phyloP scores from a whole-genome alignment of 345 rosid genomes.

The Pistacia atlantica region DNA sequence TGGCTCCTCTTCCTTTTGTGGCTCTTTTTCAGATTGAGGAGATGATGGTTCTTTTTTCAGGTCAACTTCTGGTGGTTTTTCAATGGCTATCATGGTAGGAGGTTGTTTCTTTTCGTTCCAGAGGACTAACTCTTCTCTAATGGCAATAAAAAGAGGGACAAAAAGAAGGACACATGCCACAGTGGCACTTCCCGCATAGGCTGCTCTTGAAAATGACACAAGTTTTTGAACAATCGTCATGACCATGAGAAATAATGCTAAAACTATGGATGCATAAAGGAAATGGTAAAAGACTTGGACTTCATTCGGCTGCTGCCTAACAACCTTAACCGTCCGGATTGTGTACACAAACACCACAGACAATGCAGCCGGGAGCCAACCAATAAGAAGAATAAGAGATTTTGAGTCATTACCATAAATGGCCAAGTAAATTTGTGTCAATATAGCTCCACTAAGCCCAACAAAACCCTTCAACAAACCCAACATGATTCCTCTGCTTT shows the following conservation, averaged over 20 bases:
- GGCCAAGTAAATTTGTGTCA: conserved; percentile 82
- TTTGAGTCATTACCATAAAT: conserved; percentile 75
- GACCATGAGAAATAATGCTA: conserved; percentile 79
- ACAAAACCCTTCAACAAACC: conserved; percentile 84
- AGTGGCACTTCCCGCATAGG: conserved; percentile 49
- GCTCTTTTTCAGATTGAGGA: background rate
- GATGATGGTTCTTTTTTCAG: conserved; percentile 15
- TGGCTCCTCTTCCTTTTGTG: conserved; percentile 19
- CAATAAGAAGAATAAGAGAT: conserved; percentile 73
- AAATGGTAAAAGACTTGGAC: conserved; percentile 59
- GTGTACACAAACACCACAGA: conserved; percentile 73
- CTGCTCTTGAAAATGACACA: conserved; percentile 50
- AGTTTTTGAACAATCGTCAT: conserved; percentile 57
- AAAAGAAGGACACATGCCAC: conserved; percentile 56
- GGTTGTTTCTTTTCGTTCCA: conserved; percentile 58
- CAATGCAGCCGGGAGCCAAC: conserved; percentile 81
- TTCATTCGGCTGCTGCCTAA: conserved; percentile 56
- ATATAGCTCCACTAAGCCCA: conserved; percentile 85
- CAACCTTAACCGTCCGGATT: conserved; percentile 50
- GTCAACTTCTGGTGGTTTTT: conserved; percentile 27
- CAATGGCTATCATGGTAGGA: conserved; percentile 26
- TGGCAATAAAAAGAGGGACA: conserved; percentile 57
- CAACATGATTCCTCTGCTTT: conserved; percentile 77
- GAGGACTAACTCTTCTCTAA: conserved; percentile 58
- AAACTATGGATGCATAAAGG: conserved; percentile 52